Evolutionary conservation across 495 filamentous ascomycete genomes (phyloP).

Genomic region (Podospora appendiculata): DNA sequence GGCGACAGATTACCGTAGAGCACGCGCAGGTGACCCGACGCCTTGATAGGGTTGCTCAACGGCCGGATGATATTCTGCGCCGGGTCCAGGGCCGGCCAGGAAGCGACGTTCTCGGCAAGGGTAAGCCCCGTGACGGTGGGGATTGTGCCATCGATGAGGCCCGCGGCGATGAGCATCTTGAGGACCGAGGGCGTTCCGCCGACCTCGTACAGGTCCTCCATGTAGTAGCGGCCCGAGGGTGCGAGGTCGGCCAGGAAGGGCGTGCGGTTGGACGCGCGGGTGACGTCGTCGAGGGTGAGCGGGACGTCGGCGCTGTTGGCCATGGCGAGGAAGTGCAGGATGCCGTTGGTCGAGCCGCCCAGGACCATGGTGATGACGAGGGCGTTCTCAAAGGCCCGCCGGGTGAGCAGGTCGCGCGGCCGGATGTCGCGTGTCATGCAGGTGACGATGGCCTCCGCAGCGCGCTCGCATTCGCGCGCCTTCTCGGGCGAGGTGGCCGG

Average conservation of each 20-base stretch:
- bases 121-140: conserved; percentile 90
- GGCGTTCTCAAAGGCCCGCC: conserved; percentile 85
- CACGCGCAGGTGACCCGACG: conserved; percentile 82
- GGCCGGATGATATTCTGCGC: conserved; percentile 82
- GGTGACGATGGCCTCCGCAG: conserved; percentile 73
- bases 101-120: conserved; percentile 76
- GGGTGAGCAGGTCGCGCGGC: conserved; percentile 77
- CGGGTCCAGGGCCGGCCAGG: conserved; percentile 71
- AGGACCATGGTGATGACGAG: conserved; percentile 88
- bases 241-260: conserved; percentile 92
- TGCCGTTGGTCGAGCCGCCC: conserved; percentile 85
- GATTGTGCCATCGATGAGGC: conserved; percentile 75
- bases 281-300: conserved; percentile 80
- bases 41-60: conserved; percentile 76
- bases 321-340: conserved; percentile 93
- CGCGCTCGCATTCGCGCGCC: conserved; percentile 83
- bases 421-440: conserved; percentile 85
- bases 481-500: conserved; percentile 85
- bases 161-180: conserved; percentile 80
- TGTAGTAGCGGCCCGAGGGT: conserved; percentile 79
- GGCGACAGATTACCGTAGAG: conserved; percentile 87
- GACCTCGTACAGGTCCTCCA: conserved; percentile 93
- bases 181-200: conserved; percentile 87
- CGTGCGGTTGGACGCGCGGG: conserved; percentile 79
- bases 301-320: conserved; percentile 80